Evolutionary conservation across 1,284 basidiomycete genomes (phyloP).

Genomic region (Trichosporon coremiiforme): DNA sequence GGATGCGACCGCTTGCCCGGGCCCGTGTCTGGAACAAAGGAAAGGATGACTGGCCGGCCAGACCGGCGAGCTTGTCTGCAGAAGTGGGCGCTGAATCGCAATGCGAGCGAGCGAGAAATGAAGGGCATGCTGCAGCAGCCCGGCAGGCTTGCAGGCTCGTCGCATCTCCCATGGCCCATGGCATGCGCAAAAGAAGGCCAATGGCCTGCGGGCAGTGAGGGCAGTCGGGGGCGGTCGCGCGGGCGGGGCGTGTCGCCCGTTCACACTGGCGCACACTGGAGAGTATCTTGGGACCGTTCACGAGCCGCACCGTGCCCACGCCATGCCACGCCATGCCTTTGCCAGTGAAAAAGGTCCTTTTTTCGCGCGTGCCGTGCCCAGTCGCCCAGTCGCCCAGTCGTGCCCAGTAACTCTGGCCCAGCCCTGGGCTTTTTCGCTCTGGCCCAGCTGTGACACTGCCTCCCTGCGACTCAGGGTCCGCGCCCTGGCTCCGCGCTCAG

Average conservation of each 20-base stretch:
- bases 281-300: background rate
- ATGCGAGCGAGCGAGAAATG: background rate
- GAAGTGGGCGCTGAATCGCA: background rate
- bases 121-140: background rate
- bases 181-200: background rate
- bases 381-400: too few relatives aligned
- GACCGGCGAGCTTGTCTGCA: background rate
- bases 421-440: background rate
- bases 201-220: background rate
- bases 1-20: background rate
- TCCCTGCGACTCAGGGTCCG: background rate
- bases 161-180: background rate
- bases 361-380: background rate
- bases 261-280: background rate
- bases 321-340: background rate
- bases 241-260: conserved; percentile 2
- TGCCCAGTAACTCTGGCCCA: background rate
- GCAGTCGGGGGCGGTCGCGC: too few relatives aligned
- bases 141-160: background rate
- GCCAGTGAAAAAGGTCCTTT: background rate
- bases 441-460: conserved; percentile 2
- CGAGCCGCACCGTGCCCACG: background rate
- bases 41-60: background rate
- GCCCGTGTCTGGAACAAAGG: conserved; percentile 11
- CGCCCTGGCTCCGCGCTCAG: conserved; percentile 9